These are phyloP conservation scores for Linum lewisii DNA, from an alignment of 345 rosid species.

Conservation along the genomic window DNA sequence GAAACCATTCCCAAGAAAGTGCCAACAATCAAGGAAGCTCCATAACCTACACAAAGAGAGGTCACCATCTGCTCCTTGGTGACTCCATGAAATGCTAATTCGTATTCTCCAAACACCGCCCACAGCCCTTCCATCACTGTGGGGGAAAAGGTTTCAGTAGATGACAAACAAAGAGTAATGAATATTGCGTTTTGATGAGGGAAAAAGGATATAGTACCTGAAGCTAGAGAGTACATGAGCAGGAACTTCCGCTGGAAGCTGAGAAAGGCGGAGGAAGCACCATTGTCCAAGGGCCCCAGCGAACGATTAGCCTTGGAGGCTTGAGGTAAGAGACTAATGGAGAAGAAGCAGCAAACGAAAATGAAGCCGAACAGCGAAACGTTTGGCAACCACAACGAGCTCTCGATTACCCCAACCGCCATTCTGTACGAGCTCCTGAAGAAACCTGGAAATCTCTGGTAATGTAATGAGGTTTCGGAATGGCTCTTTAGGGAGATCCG, in stretches of 20 bases:
- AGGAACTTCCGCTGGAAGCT: constrained; percentile 64
- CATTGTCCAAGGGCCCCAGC: constrained; percentile 35
- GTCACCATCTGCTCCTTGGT: constrained; percentile 45
- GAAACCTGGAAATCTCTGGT: neutral
- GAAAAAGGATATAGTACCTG: constrained; percentile 34
- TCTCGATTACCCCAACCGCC: constrained; percentile 59
- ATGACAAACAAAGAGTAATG: neutral
- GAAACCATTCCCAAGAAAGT: constrained; percentile 58
- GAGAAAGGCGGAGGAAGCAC: constrained; percentile 27
- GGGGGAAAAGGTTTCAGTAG: neutral
- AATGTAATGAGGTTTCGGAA: neutral
- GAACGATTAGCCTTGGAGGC: constrained; percentile 25
- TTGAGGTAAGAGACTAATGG: constrained; percentile 43
- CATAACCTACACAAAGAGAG: constrained; percentile 47
- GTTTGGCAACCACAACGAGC: constrained; percentile 61
- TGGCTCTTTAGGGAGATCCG: neutral
- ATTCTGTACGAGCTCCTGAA: neutral
- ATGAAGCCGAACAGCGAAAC: constrained; percentile 44
- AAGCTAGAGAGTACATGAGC: constrained; percentile 55
- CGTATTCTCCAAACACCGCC: constrained; percentile 78
- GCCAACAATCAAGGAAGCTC: constrained; percentile 46
- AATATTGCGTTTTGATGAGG: neutral
- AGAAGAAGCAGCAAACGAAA: constrained; percentile 43
- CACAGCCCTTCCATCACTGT: constrained; percentile 75
- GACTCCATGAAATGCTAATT: constrained; percentile 31